Conservation (phyloP, 495 filamentous ascomycete species). For the Parmelia sp. region DNA sequence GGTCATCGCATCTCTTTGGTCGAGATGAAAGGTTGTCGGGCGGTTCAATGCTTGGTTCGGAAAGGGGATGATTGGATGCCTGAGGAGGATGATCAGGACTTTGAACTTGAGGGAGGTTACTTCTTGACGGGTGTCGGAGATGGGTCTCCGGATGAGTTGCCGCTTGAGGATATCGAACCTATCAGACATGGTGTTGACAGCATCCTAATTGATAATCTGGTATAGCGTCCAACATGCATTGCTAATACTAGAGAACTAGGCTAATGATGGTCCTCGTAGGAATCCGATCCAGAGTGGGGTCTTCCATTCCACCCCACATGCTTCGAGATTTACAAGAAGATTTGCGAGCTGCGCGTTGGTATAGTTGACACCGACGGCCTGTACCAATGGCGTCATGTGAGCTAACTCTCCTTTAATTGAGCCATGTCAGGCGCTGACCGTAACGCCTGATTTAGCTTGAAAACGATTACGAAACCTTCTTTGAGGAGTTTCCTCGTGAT, state of each 20-base stretch:
- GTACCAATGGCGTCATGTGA: background rate
- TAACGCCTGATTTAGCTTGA: background rate
- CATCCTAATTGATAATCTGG: background rate
- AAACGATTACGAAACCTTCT: background rate
- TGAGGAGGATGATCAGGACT: slow-evolving; percentile 9
- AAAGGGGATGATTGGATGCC: slow-evolving; percentile 6
- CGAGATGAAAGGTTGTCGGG: slow-evolving; percentile 7
- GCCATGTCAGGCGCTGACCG: background rate
- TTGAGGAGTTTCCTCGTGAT: background rate
- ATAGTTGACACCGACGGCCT: background rate
- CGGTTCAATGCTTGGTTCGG: slow-evolving; percentile 1
- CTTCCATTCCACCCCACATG: slow-evolving; percentile 7
- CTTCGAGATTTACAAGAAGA: slow-evolving; percentile 7
- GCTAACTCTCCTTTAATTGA: background rate
- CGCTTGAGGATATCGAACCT: background rate
- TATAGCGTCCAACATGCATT: background rate
- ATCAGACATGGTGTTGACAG: background rate
- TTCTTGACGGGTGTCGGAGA: slow-evolving; percentile 3
- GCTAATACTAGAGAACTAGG: background rate
- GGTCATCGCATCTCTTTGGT: slow-evolving; percentile 6
- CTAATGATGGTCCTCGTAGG: background rate
- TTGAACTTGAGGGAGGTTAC: background rate
- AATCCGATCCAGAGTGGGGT: background rate
- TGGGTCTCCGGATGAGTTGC: background rate
- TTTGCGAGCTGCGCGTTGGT: background rate